Percentiles rank a stretch among this genome's conserved stretches.
phyloP scores from a whole-genome alignment of 73 alveolate genomes.

The Paramecium biaurelia region DNA sequence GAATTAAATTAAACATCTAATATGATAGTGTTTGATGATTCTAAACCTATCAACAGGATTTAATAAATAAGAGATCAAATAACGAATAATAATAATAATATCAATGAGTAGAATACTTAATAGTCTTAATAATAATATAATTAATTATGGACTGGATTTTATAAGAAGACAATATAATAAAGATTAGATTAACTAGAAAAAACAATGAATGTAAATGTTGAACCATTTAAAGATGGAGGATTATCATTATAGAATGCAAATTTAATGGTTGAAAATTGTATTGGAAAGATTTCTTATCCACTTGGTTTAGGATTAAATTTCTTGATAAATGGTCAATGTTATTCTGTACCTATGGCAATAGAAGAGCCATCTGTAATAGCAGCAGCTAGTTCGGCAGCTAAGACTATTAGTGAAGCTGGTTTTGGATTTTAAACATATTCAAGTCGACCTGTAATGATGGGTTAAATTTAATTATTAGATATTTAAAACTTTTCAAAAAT shows the following conservation, averaged over 20 bases:
- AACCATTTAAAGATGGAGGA: slow-evolving; percentile 79
- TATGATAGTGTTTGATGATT: neutral
- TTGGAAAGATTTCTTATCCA: slow-evolving; percentile 92
- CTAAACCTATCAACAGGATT: neutral
- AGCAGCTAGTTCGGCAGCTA: slow-evolving; percentile 97
- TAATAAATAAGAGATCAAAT: neutral
- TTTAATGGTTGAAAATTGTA: slow-evolving; percentile 95
- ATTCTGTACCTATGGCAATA: slow-evolving; percentile 96
- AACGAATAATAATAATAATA: neutral
- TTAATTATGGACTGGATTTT: slow-evolving; percentile 60
- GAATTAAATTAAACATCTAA: neutral
- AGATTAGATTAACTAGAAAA: slow-evolving; percentile 56
- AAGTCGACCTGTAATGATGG: slow-evolving; percentile 94
- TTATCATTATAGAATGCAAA: slow-evolving; percentile 89
- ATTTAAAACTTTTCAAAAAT: slow-evolving; percentile 67
- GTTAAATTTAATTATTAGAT: slow-evolving; percentile 87
- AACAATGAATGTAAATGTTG: slow-evolving; percentile 28
- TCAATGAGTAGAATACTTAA: neutral
- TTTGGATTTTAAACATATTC: slow-evolving; percentile 86
- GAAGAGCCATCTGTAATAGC: slow-evolving; percentile 99
- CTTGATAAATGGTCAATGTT: slow-evolving; percentile 84
- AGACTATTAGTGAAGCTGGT: slow-evolving; percentile 88
- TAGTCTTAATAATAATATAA: neutral
- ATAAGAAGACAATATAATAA: slow-evolving; percentile 53
- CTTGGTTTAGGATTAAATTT: slow-evolving; percentile 96